Percentiles rank a stretch among this genome's conserved stretches.
These are phyloP conservation scores for Magnusiomyces tetraspermus DNA, from an alignment of 1,139 yeast genomes.

Conservation along the genomic window DNA sequence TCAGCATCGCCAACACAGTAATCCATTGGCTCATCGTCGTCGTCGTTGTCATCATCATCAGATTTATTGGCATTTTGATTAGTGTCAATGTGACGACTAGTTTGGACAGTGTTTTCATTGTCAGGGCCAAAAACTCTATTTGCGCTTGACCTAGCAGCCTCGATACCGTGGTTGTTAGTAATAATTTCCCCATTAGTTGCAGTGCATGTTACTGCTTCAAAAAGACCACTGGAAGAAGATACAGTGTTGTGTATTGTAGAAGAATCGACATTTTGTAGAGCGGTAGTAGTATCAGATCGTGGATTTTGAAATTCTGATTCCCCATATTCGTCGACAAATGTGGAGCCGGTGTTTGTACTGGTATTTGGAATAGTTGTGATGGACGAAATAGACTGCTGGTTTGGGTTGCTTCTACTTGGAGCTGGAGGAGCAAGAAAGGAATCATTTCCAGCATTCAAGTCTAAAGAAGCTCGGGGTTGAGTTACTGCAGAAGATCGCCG, in stretches of 20 bases:
- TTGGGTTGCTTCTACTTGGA: not conserved
- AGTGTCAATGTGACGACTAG: too few relatives aligned
- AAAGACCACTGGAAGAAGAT: not conserved
- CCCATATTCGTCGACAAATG: not conserved
- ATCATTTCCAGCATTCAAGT: not conserved
- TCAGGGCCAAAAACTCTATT: too few relatives aligned
- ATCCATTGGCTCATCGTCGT: not conserved
- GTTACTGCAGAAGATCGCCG: not conserved
- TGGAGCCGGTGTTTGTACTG: conserved; percentile 1
- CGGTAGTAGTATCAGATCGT: too few relatives aligned
- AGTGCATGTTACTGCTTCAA: not conserved
- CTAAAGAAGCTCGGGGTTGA: not conserved
- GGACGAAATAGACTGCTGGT: not conserved
- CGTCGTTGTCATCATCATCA: not conserved
- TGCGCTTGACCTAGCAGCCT: too few relatives aligned
- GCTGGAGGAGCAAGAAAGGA: not conserved
- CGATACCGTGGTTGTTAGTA: too few relatives aligned
- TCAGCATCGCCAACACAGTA: conserved; percentile 2
- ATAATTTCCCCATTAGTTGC: too few relatives aligned
- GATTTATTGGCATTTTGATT: too few relatives aligned
- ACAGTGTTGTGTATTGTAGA: not conserved
- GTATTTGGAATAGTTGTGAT: not conserved
- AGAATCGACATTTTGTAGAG: too few relatives aligned
- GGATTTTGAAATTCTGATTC: too few relatives aligned
- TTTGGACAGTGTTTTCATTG: too few relatives aligned